Evolutionary conservation across 2,329 filamentous ascomycete species (phyloP), one percentile per base, ranked within the genome.

Genomic region (Phaeosphaeria sp.): DNA sequence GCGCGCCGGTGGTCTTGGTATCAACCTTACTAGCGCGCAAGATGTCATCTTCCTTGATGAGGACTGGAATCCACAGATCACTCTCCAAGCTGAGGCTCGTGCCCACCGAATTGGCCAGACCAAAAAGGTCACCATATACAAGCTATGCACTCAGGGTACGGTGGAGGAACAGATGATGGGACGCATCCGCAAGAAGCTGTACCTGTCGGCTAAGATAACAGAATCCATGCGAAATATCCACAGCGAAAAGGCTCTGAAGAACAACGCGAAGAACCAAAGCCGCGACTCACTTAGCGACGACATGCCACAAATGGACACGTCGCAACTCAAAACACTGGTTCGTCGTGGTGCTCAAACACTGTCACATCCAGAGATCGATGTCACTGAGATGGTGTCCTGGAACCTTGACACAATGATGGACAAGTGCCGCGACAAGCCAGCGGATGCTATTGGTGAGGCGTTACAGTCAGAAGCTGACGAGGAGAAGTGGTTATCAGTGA

Each of bases 111-210:
- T 86, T 40, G 84, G 84, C 0, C 84, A 86, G 65, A 84, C 78
- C 0, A 77, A 82, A 53, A 79, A 81, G 15, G 84, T 86, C 0
- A 84, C 82, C 0, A 77, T 87, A 7, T 86, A 86, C 70, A 84
- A 85, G 61, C 73, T 87, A 0, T 84, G 83, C 58, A 83, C 84
- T 0, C 81, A 82, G 53, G 84, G 84, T 1, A 87, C 84, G 0
- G 82, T 87, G 0, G 84, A 87, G 59, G 83, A 85, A 59, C 85
- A 87, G 56, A 87, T 87, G 82, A 79, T 84, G 69, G 80, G 83
- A 0, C 76, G 84, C 1, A 83, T 86, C n/a, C 78, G 81, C 6
- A 88, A 88, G 77, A 89, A 88, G 72, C 75, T 87, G 0, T 88
- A 88, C 59, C 76, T 88, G 0, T 87, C 85, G 0, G 80, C 83